Percentiles rank a stretch among this genome's conserved stretches.
These are phyloP conservation scores for Fusarium pilosicola DNA, from an alignment of 2,329 filamentous ascomycete genomes.

Conservation along the genomic window DNA sequence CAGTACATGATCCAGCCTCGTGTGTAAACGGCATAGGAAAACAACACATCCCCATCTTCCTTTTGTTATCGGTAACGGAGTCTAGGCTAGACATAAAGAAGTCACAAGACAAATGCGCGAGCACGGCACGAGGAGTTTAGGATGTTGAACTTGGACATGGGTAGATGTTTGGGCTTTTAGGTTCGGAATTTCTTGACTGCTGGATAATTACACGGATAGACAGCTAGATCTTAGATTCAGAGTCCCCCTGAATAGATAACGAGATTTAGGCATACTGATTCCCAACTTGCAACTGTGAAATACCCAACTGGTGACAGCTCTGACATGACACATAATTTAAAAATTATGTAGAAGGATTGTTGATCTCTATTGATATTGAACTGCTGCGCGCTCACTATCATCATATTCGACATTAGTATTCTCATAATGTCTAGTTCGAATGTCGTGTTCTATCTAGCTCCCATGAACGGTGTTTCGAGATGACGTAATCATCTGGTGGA, in stretches of 20 bases:
- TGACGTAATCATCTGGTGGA: slow-evolving; percentile 20
- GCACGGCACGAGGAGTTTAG: background rate
- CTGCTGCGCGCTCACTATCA: fast-evolving
- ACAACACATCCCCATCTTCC: background rate
- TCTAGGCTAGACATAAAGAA: background rate
- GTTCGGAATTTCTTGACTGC: background rate
- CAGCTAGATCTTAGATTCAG: background rate
- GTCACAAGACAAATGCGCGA: background rate
- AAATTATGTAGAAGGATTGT: fast-evolving
- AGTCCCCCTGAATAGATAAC: background rate
- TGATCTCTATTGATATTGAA: fast-evolving
- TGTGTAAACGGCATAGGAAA: background rate
- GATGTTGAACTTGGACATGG: background rate
- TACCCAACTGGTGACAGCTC: background rate
- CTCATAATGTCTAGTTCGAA: fast-evolving
- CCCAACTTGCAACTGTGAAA: background rate
- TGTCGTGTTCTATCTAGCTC: background rate
- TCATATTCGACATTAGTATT: fast-evolving
- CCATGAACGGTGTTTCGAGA: background rate
- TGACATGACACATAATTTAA: fast-evolving
- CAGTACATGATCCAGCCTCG: slow-evolving; percentile 25
- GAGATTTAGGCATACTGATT: background rate
- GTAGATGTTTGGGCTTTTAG: background rate
- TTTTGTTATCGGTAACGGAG: background rate
- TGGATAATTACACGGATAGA: background rate